Base-by-base conservation (phyloP, 495 filamentous ascomycete genomes). In the Talaromyces trachyspermus region DNA sequence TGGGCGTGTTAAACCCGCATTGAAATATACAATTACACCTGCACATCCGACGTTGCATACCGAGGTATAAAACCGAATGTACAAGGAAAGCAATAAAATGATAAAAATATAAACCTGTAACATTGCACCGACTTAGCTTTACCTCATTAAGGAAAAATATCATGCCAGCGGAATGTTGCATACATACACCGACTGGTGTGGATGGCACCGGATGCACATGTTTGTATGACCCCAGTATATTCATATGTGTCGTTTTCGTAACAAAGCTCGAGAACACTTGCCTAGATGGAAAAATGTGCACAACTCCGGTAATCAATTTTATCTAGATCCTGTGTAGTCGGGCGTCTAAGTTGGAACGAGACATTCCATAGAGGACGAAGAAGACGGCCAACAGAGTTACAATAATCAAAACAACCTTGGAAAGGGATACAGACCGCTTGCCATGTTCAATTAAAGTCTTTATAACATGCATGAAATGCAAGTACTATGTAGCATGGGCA, bases 201-300 rank as follows among this genome's bases (percentile, higher is more conserved):
- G 12, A n/a, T n/a, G n/a, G n/a, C n/a, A n/a, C n/a, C n/a, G n/a
- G n/a, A 38, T 11, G 18, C 35, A 38, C 35, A 38, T 38, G 35
- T 20, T 11, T 17, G 8, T 20, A 19, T 38, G 22, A 10, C 17
- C 14, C n/a, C n/a, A n/a, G n/a, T n/a, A n/a, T n/a, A n/a, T n/a
- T n/a, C 35, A 20, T 14, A 38, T 38, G 35, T 38, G 22, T 38
- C 35, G 35, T 38, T 38, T n/a, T 38, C 22, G 35, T 38, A 38
- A 38, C 35, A 4, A 19, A 5, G 35, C 2, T 19, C 22, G 35
- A 38, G 35, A 22, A 19, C 18, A 38, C 17, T 38, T 15, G 17
- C 35, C 35, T 37, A 7, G 4, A n/a, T 36, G 19, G 33, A 17
- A 8, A 36, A 15, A 22, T 38, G 18, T 11, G 35, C 22, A 38